Base-by-base conservation (phyloP, 495 filamentous ascomycete species). In the Xylaria castorea region DNA sequence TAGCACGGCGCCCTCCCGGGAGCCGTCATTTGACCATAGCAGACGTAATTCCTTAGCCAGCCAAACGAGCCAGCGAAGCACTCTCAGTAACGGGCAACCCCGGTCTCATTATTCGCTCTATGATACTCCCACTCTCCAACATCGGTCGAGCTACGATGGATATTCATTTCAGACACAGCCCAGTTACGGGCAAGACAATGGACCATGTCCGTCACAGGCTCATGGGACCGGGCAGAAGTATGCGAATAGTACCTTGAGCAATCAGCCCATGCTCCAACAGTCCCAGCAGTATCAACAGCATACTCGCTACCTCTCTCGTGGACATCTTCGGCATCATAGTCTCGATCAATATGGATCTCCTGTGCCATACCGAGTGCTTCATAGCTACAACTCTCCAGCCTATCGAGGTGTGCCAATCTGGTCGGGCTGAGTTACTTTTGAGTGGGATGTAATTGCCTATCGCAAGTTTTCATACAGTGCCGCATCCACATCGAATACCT, bases 351-450 rank as follows among this genome's bases (percentile, higher is more conserved):
- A 78, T 73, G 76, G 79, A 70, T 71, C 75, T 53, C 71, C 77
- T 22, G 69, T 73, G 20, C 84, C 80, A 14, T 85, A 82, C 61
- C 83, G 84, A 9, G 75, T 85, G 40, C 76, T 86, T 18, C 83
- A 86, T 69, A 85, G 83, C 70, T 86, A 86, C 70, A 84, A 86
- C 68, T 85, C 84, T 5, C 83, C 84, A 8, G 83, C 83, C 16
- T 86, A 86, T 70, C 80, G 82, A 22, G 75, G 80, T 58, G 81
- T 75, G 6, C 84, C 84, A 1, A 85, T 86, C 32, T 85, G 84
- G 83, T 72, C 62, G 30, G 77, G 82, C 42, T 86, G 62, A 81
- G 62, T 60, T 58, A 18, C 14, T 22, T 25, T 16, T 27, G 30
- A 22, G 72, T 71, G 20, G 20, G n/a, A 27, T 12, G 14, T 27